These are phyloP conservation scores for Geranium rotundifolium DNA, from an alignment of 345 rosid genomes.

Conservation along the genomic window DNA sequence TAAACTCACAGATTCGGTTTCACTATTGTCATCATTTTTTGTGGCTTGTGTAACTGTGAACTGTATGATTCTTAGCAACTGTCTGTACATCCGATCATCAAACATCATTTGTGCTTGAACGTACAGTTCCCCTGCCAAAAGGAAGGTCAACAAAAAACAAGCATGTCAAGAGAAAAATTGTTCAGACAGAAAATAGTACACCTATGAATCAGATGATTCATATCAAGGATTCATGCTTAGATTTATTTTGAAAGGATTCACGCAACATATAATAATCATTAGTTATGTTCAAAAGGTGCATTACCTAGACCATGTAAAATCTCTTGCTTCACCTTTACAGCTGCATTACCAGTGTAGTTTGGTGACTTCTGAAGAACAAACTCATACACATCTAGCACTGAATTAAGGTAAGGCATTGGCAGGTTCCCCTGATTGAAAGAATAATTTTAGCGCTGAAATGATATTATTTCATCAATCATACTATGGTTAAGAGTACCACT, in stretches of 20 bases:
- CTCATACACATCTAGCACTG: slow-evolving; percentile 75
- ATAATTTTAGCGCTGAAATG: slow-evolving; percentile 6
- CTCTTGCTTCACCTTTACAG: slow-evolving; percentile 82
- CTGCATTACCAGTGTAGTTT: slow-evolving; percentile 41
- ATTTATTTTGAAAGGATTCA: too few relatives aligned
- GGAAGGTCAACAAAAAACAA: slow-evolving; percentile 11
- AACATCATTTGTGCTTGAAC: slow-evolving; percentile 76
- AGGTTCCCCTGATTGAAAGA: slow-evolving; percentile 42
- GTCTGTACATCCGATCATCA: slow-evolving; percentile 68
- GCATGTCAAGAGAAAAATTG: slow-evolving; percentile 2
- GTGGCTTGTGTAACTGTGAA: slow-evolving; percentile 53
- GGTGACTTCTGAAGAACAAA: slow-evolving; percentile 63
- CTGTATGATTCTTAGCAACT: slow-evolving; percentile 59
- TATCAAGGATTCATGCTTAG: neutral
- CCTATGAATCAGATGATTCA: neutral
- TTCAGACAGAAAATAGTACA: neutral
- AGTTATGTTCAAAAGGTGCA: slow-evolving; percentile 2
- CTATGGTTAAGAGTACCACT: neutral
- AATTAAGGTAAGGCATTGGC: slow-evolving; percentile 69
- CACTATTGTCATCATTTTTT: slow-evolving; percentile 42
- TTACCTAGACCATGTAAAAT: slow-evolving; percentile 85
- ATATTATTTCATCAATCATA: neutral
- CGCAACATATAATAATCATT: too few relatives aligned
- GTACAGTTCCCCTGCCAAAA: slow-evolving; percentile 73
- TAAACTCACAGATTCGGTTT: slow-evolving; percentile 64